A percentile compares a stretch with the other conserved stretches of the same genome.
phyloP scores from a whole-genome alignment of 805 yeast species.

The Saccharomycopsis sp. region DNA sequence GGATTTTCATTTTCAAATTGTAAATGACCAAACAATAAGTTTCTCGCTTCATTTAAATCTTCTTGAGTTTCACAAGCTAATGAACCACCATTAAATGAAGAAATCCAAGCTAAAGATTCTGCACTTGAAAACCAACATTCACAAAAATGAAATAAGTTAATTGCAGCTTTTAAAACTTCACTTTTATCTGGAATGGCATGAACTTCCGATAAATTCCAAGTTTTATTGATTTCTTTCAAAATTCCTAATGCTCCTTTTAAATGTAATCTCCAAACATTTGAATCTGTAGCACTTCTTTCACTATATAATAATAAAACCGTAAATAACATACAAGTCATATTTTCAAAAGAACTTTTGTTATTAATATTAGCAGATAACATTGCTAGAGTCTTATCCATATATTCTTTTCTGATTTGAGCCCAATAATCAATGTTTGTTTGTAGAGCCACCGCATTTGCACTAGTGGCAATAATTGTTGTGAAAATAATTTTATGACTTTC shows the following conservation, averaged over 20 bases:
- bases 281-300: slow-evolving; percentile 10
- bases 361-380: slow-evolving; percentile 2
- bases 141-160: slow-evolving; percentile 10
- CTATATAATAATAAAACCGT: slow-evolving; percentile 9
- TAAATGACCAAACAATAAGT: not conserved
- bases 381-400: slow-evolving; percentile 7
- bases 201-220: slow-evolving; percentile 1
- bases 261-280: slow-evolving; percentile 14
- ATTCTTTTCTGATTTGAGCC: slow-evolving; percentile 2
- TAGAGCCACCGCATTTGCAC: slow-evolving; percentile 4
- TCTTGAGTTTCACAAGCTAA: not conserved
- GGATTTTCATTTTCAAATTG: slow-evolving; percentile 6
- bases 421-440: slow-evolving; percentile 11
- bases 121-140: slow-evolving; percentile 13
- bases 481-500: slow-evolving; percentile 4
- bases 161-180: slow-evolving; percentile 7
- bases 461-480: slow-evolving; percentile 9
- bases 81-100: slow-evolving; percentile 11
- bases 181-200: not conserved
- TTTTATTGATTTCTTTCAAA: slow-evolving; percentile 1
- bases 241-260: slow-evolving; percentile 11
- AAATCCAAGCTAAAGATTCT: slow-evolving; percentile 14
- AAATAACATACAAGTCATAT: slow-evolving; percentile 6
- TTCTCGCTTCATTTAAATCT: slow-evolving; percentile 3
- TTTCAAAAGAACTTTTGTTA: slow-evolving; percentile 1